These are phyloP conservation scores for Neonectria coccinea DNA, from an alignment of 2,329 filamentous ascomycete species.

Conservation along the genomic window DNA sequence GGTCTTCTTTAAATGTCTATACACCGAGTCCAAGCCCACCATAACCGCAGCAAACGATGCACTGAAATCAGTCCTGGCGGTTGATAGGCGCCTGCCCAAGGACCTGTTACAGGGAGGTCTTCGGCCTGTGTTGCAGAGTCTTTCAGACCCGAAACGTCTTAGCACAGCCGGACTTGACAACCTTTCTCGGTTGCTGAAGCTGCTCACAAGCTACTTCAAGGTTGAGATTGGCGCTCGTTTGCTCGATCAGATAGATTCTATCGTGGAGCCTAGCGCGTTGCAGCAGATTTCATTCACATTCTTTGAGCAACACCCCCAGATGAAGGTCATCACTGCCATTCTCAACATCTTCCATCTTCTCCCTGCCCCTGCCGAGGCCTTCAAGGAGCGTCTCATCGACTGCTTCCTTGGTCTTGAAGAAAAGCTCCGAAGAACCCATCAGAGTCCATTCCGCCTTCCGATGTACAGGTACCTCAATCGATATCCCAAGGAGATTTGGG, in stretches of 20 bases:
- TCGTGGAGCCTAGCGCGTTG: conserved; percentile 82
- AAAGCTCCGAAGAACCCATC: conserved; percentile 84
- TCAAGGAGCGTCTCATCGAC: conserved; percentile 90
- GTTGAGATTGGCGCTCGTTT: conserved; percentile 94
- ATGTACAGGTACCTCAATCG: conserved; percentile 94
- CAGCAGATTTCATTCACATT: conserved; percentile 95
- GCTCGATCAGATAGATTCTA: conserved; percentile 92
- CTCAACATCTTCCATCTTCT: conserved; percentile 98
- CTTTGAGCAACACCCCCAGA: conserved; percentile 90
- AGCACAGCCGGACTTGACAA: conserved; percentile 92
- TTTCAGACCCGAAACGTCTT: conserved; percentile 92
- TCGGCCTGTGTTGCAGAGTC: conserved; percentile 93
- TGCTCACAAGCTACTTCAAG: conserved; percentile 98
- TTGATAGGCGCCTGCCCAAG: conserved; percentile 92
- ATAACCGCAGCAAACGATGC: conserved; percentile 95
- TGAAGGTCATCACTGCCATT: conserved; percentile 95
- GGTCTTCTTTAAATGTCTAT: conserved; percentile 98
- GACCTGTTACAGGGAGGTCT: conserved; percentile 94
- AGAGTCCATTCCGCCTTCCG: conserved; percentile 90
- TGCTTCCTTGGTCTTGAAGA: conserved; percentile 91
- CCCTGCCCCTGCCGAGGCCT: conserved; percentile 87
- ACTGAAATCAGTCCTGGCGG: conserved; percentile 85
- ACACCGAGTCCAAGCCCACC: conserved; percentile 91
- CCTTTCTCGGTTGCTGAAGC: conserved; percentile 85
- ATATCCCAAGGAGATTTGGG: conserved; percentile 90